Evolutionary conservation across 2,329 filamentous ascomycete species (phyloP).

Genomic region (Hypocreales sp.): DNA sequence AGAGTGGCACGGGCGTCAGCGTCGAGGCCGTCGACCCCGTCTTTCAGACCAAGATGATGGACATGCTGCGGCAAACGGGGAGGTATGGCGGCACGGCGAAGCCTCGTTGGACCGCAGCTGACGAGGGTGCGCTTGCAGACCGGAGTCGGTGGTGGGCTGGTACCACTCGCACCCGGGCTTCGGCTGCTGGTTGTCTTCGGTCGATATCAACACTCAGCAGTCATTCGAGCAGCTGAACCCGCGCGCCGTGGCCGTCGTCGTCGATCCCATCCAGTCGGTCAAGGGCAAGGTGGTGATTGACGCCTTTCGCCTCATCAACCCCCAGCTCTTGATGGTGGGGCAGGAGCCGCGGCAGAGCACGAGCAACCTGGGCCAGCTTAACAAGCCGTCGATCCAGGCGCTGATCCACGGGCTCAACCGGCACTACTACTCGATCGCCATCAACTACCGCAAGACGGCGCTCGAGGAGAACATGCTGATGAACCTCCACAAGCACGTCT

Average conservation of each 20-base stretch:
- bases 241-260: slow-evolving; percentile 90
- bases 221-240: slow-evolving; percentile 98
- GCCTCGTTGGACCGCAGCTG: no score
- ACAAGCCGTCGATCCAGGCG: slow-evolving; percentile 99
- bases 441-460: slow-evolving; percentile 95
- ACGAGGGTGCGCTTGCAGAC: slow-evolving; percentile 49
- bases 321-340: slow-evolving; percentile 92
- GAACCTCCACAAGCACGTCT: slow-evolving; percentile 99
- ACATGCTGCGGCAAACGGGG: slow-evolving; percentile 96
- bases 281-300: slow-evolving; percentile 99
- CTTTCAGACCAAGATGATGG: slow-evolving; percentile 99
- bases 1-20: slow-evolving; percentile 94
- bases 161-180: slow-evolving; percentile 99
- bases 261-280: slow-evolving; percentile 97
- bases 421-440: slow-evolving; percentile 98
- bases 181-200: slow-evolving; percentile 95
- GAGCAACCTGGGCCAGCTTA: slow-evolving; percentile 91
- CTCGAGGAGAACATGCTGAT: slow-evolving; percentile 99
- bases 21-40: slow-evolving; percentile 97
- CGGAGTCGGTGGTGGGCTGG: slow-evolving; percentile 96
- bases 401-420: slow-evolving; percentile 95
- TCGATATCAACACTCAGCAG: slow-evolving; percentile 99
- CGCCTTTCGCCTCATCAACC: slow-evolving; percentile 96
- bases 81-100: no score
- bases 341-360: slow-evolving; percentile 97